Percentiles rank a stretch among this genome's conserved stretches.
Conservation (phyloP, 1,139 yeast genomes). For the Hyphopichia buzzinii region DNA sequence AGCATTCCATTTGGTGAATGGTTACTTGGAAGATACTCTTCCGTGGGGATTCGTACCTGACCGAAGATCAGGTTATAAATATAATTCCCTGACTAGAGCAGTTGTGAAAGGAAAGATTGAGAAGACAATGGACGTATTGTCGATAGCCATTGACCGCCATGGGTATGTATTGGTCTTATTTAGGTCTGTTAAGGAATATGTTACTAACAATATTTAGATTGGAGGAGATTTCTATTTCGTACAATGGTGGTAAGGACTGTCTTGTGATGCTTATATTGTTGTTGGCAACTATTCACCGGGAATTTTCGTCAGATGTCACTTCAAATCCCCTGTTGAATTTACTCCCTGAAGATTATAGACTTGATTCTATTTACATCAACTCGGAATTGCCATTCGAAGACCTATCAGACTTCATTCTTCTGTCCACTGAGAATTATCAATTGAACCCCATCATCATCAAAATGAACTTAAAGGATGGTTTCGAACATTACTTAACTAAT, state of each 20-base stretch:
- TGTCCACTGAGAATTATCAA: conserved; percentile 42
- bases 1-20: conserved; percentile 31
- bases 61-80: conserved; percentile 18
- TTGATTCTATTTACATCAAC: conserved; percentile 67
- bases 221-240: conserved; percentile 68
- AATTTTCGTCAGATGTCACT: conserved; percentile 12
- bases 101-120: conserved; percentile 30
- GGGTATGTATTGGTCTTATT: conserved; percentile 23
- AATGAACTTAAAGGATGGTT: conserved; percentile 61
- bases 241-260: conserved; percentile 92
- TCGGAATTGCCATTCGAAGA: conserved; percentile 66
- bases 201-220: conserved; percentile 27
- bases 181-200: conserved; percentile 2
- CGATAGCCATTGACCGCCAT: conserved; percentile 29
- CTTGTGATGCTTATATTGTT: conserved; percentile 73
- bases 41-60: conserved; percentile 26
- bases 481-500: conserved; percentile 50
- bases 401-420: conserved; percentile 45
- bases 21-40: conserved; percentile 29
- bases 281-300: conserved; percentile 54
- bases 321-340: conserved; percentile 9
- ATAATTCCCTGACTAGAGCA: conserved; percentile 20
- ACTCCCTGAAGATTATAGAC: conserved; percentile 31
- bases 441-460: conserved; percentile 46
- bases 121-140: conserved; percentile 30